A percentile compares a stretch with the other conserved stretches of the same genome.
Conservation (phyloP, 169 alveolate genomes). For the Plasmodium gaboni region DNA sequence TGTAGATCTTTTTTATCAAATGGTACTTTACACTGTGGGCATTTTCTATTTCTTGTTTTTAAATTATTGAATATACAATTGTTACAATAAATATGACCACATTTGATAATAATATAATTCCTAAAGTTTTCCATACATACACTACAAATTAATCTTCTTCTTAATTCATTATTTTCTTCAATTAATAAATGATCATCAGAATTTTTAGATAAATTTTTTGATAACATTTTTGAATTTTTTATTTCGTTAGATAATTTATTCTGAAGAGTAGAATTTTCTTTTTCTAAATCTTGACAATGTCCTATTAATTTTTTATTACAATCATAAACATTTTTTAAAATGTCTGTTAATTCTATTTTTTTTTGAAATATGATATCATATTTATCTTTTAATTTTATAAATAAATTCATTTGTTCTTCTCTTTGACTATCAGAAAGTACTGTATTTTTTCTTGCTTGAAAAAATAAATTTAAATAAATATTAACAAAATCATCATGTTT, state of each 20-base stretch:
- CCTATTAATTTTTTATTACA: conserved; percentile 51
- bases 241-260: not conserved
- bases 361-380: conserved; percentile 37
- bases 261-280: conserved; percentile 28
- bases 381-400: conserved; percentile 39
- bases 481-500: conserved; percentile 45
- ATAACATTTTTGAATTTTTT: not conserved
- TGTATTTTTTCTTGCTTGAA: conserved; percentile 49
- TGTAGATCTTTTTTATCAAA: conserved; percentile 85
- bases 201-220: not conserved
- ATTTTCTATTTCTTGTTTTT: conserved; percentile 84
- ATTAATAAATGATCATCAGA: conserved; percentile 40
- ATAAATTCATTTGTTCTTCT: conserved; percentile 65
- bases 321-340: conserved; percentile 24
- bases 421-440: conserved; percentile 40
- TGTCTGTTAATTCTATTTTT: conserved; percentile 30
- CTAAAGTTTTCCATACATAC: conserved; percentile 88
- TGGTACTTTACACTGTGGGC: conserved; percentile 86
- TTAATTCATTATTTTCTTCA: conserved; percentile 81
- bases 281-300: conserved; percentile 28
- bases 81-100: conserved; percentile 89
- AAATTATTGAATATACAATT: conserved; percentile 78
- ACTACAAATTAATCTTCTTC: conserved; percentile 86
- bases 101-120: conserved; percentile 83
- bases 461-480: conserved; percentile 50